Conservation (phyloP, 306 rosid species). For the Cucumis sativus region Cucumber_9930_V3 NC_026657.2:32953001-32953500, state of each 20-base stretch:
- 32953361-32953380: slow-evolving; percentile 50
- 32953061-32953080: too few relatives aligned
- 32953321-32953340: not conserved
- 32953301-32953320: not conserved
- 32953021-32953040: too few relatives aligned
- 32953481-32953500: not conserved
- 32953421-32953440: not conserved
- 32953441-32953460: not conserved
- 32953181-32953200: too few relatives aligned
- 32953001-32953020: too few relatives aligned
- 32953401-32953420: slow-evolving; percentile 40
- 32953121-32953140: too few relatives aligned
- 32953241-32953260: not conserved
- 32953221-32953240: not conserved
- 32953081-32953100: too few relatives aligned
- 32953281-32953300: not conserved
- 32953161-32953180: too few relatives aligned
- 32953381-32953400: slow-evolving; percentile 53
- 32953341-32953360: slow-evolving; percentile 36
- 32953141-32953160: too few relatives aligned
- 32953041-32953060: too few relatives aligned
- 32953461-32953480: not conserved
- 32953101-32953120: too few relatives aligned
- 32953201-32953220: too few relatives aligned
- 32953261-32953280: not conserved